Percentiles rank a stretch among this genome's conserved stretches.
Evolutionary conservation across 2,329 filamentous ascomycete species (phyloP).

Genomic region (Neofusicoccum cordaticola): DNA sequence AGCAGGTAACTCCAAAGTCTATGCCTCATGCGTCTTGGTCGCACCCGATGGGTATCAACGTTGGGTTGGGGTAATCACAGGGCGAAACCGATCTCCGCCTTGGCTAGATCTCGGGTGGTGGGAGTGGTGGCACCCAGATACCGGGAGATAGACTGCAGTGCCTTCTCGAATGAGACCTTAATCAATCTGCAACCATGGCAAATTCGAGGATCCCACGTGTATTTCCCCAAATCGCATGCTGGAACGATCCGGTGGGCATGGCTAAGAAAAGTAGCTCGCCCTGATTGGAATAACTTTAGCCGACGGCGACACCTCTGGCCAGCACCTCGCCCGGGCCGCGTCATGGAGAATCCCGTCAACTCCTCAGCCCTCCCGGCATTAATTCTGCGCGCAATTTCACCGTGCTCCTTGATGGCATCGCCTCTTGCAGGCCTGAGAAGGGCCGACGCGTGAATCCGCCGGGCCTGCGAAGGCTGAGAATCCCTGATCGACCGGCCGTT

Average conservation of each 20-base stretch:
- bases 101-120: constrained; percentile 1
- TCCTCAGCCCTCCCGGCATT: neutral
- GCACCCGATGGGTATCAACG: neutral
- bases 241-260: neutral
- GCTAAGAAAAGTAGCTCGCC: constrained; percentile 6
- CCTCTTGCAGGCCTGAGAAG: neutral
- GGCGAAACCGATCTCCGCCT: neutral
- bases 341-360: neutral
- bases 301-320: neutral
- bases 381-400: neutral
- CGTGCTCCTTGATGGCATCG: neutral
- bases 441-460: neutral
- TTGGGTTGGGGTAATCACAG: neutral
- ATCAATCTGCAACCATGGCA: constrained; percentile 6
- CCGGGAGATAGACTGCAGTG: neutral
- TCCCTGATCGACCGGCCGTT: constrained; percentile 11
- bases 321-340: neutral
- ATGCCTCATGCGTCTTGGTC: neutral
- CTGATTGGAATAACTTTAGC: neutral
- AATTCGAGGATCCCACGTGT: constrained; percentile 5
- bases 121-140: neutral
- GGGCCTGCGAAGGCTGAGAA: neutral
- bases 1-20: neutral
- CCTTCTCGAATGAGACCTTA: constrained; percentile 7
- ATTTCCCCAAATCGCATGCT: constrained; percentile 1